phyloP scores from a whole-genome alignment of 2,329 filamentous ascomycete genomes.

The Berkeleyomyces basicola region DNA sequence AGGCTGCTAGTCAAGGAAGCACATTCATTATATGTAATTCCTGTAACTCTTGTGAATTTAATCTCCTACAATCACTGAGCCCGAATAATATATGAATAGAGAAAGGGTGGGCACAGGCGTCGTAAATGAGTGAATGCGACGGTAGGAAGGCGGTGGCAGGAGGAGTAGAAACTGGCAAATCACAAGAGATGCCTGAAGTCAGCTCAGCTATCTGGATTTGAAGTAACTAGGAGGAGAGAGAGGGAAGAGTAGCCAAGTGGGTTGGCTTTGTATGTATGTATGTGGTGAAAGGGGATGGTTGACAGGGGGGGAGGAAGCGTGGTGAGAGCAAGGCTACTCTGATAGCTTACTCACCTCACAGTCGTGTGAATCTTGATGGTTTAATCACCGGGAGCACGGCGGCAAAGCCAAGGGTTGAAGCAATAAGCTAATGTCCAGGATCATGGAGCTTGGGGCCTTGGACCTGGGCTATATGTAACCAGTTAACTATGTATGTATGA shows the following conservation, averaged over 20 bases:
- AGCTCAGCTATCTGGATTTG: background rate
- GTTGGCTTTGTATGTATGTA: no score
- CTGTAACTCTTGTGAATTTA: background rate
- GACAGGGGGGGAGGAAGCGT: background rate
- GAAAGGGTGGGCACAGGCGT: background rate
- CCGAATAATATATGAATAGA: background rate
- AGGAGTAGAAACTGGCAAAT: background rate
- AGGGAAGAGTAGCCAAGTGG: background rate
- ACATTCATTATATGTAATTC: background rate
- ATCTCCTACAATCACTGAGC: background rate
- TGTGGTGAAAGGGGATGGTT: background rate
- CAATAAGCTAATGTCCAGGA: background rate
- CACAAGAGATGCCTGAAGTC: background rate
- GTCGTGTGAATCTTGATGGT: background rate
- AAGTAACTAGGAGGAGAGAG: background rate
- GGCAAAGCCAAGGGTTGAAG: background rate
- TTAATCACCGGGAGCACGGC: background rate
- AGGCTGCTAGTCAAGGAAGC: background rate
- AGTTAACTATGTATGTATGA: no score
- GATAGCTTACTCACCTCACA: background rate
- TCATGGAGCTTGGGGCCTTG: background rate
- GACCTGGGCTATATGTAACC: background rate
- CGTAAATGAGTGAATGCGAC: background rate
- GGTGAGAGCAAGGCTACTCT: no score
- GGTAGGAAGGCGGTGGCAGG: background rate